Evolutionary conservation across 805 yeast species (phyloP), one percentile per base, ranked within the genome.

Genomic region (Kazachstania psychrophila): DNA sequence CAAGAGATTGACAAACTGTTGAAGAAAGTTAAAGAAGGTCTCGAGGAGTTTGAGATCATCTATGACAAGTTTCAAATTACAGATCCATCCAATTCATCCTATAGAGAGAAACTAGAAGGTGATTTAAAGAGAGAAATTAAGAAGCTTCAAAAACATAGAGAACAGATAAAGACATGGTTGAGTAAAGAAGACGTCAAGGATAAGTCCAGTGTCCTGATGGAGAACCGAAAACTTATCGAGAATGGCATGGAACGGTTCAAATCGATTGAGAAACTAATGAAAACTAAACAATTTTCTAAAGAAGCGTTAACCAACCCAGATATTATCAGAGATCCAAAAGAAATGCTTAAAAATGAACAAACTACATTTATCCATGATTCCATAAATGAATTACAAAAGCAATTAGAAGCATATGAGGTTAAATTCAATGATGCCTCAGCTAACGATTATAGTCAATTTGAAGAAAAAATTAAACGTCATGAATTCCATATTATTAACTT

Each of bases 111-210:
- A 60, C 70, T 92, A 40, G 98, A 92, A 58, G 72, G 77, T 42
- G 98, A 89, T 57, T 68, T 89, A 56, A 88, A 92, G 64, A 79
- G 92, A 52, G 97, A 92, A 60, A 88, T 92, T 61, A 89, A 92
- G 62, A 89, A 87, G 60, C 69, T 89, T 40, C 98, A 89, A 58
- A 76, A 95, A 57, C 77, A 81, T 49, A 73, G 97, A 56, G 98
- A 89, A 60, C 97, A 87, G 64, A 84, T 89, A 51, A 89, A 89
- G 64, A 82, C 83, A 39, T 89, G 98, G 98, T 64, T 87, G 56
- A 76, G 89, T 29, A 88, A 89, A 47, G 83, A 79, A 48, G 94
- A 88, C 44, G 87, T 88, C 32, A 87, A 94, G 58, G 94, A 89
- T 51, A 92, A 86, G 56, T 83, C 81, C 51, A 72, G 77, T 12